Base-by-base conservation (phyloP, 192 early-diverging fungal species). In the Coemansia sp. region DNA sequence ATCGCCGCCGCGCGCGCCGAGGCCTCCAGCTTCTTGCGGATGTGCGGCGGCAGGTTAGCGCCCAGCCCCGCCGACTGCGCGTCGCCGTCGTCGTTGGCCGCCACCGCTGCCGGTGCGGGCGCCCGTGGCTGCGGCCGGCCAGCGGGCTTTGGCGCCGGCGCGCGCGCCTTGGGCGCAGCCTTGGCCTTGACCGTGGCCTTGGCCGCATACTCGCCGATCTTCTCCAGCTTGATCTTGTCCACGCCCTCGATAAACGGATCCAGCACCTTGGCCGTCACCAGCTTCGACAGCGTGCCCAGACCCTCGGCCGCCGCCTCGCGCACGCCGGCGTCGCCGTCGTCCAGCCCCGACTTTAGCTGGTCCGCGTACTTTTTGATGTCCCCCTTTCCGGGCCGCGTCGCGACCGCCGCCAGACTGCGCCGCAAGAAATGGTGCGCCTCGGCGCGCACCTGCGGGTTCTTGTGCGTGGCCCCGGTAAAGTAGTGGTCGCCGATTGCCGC, bases 381-480 rank as follows among this genome's bases (percentile, higher is more conserved):
- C 5, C 75, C 42, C 55, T 95, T 96, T 5, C 74, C 71, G 0
- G 94, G 93, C 5, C 71, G 68, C 44, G 81, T 83, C 29, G 81
- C 77, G 35, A 85, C 80, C n/a, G 65, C 80, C 26, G 88, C 83
- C 39, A 99, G 67, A 14, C 87, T 87, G 17, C 90, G 85, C 3
- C 79, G 70, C 21, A 96, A 51, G 72, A 88, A 85, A 39, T 83
- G 85, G 21, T 91, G 69, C 2, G 84, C 67, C 57, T 97, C 92
- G 22, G 81, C 77, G 40, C 88, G 77, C 15, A 92, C 86, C 61
- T 95, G 90, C 2, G 97, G 97, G 63, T 98, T 98, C 52, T 97
- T 97, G 75, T 99, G 92, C 5, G 63, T 79, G 14, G 82, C 79
- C 1, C 72, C 83, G 2, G 81, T 75, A 8, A 78, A 62, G 8